Conservation (phyloP, 768 basidiomycete genomes). For the Tricholoma sp. region DNA sequence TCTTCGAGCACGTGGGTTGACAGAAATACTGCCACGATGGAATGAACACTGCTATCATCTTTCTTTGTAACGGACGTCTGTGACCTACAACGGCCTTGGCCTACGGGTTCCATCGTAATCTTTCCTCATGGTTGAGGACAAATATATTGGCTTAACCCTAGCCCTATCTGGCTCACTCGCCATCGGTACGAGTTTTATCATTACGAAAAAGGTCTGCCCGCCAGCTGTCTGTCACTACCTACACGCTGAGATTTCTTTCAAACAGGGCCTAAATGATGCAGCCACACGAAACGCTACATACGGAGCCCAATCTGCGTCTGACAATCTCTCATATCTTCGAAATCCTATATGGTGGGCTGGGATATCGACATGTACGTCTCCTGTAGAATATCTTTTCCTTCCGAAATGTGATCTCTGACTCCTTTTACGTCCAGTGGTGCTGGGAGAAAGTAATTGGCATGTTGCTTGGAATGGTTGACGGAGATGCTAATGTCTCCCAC, state of each 20-base stretch:
- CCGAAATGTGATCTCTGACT: slow-evolving; percentile 1
- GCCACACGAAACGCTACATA: slow-evolving; percentile 44
- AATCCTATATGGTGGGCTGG: slow-evolving; percentile 99
- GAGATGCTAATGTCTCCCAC: slow-evolving; percentile 4
- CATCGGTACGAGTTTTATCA: slow-evolving; percentile 96
- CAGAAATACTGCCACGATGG: slow-evolving; percentile 13
- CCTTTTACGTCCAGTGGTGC: slow-evolving; percentile 56
- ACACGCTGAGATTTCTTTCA: not conserved
- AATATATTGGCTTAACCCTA: slow-evolving; percentile 89
- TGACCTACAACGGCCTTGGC: slow-evolving; percentile 7
- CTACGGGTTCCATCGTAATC: slow-evolving; percentile 10
- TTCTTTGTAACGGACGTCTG: slow-evolving; percentile 4
- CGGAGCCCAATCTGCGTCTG: slow-evolving; percentile 61
- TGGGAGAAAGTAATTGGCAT: slow-evolving; percentile 73
- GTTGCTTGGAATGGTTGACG: not conserved
- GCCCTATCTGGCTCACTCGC: slow-evolving; percentile 81
- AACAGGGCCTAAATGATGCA: slow-evolving; percentile 88
- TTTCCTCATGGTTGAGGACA: slow-evolving; percentile 77
- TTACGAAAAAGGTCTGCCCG: slow-evolving; percentile 87
- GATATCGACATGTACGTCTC: slow-evolving; percentile 77
- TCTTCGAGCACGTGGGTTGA: slow-evolving; percentile 14
- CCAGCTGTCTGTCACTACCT: not conserved
- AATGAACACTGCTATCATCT: not conserved
- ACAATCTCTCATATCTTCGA: slow-evolving; percentile 78
- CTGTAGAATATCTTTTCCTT: not conserved